Evolutionary conservation across 129 eudicot species (phyloP).

Genomic region (Helichrysum umbraculigerum): DNA sequence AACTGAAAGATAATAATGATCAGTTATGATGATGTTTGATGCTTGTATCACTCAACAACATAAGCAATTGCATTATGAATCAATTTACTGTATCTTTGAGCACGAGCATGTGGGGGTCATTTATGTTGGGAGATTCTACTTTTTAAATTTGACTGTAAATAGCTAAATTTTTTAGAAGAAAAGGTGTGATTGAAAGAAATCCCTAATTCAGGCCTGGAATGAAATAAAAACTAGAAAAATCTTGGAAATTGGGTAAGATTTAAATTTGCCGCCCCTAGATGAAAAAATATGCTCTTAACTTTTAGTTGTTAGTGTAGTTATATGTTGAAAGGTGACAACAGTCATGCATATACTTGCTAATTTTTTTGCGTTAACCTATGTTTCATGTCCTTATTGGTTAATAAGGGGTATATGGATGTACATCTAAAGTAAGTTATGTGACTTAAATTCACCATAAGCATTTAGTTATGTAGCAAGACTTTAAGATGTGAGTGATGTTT

Average conservation of each 20-base stretch:
- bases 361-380: background rate
- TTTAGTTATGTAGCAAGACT: too few relatives aligned
- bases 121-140: background rate
- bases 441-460: too few relatives aligned
- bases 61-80: background rate
- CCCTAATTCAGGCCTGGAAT: background rate
- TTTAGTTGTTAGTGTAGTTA: background rate
- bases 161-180: background rate
- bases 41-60: background rate
- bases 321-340: background rate
- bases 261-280: background rate
- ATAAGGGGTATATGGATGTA: background rate
- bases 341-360: background rate
- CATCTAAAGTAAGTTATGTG: background rate
- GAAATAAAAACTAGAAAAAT: background rate
- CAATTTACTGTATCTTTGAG: background rate
- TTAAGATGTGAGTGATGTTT: too few relatives aligned
- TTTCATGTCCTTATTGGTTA: background rate
- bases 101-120: background rate
- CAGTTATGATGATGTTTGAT: too few relatives aligned
- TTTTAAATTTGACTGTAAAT: background rate
- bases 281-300: background rate
- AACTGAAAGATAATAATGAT: background rate
- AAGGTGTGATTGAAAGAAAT: background rate
- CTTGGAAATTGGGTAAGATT: background rate